Base-by-base conservation (phyloP, 352 stramenopile species). In the Phytophthora litchii region DNA sequence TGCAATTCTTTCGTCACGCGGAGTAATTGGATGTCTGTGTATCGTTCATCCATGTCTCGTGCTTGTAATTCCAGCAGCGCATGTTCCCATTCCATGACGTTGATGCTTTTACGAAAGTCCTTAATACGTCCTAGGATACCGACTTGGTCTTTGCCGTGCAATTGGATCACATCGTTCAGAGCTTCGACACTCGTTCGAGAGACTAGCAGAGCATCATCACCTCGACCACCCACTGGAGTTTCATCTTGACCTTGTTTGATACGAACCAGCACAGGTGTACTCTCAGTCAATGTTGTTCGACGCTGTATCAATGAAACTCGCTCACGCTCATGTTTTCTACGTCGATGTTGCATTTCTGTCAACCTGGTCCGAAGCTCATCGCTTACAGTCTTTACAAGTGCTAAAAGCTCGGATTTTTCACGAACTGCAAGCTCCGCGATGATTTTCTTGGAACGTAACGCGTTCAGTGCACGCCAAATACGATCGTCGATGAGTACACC, bases 51-150 rank as follows among this genome's bases (percentile, higher is more conserved):
- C 67, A 93, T 87, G 71, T 98, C 88, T 10, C 78, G 74, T 13
- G 79, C 87, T 52, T 96, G 74, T 49, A 93, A 65, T 16, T 89
- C 70, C 21, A 97, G 64, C 48, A 92, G 80, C 8, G 76, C 64
- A 60, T 96, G 83, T 46, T 97, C 88, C 93, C 93, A 98, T 62
- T 98, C 82, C 86, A 97, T 96, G 53, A 95, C 83, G 69, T 96
- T 97, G 69, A 98, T 97, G 60, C 79, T 95, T 62, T 97, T 97
- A 32, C 90, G 84, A 45, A 98, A 98, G 52, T 98, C 89, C 66
- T 96, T 94, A 70, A 97, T 97, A 51, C 88, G 89, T 36, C 72
- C 74, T 12, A 98, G 69, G 14, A 96, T 75, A 10, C 72, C 67
- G 0, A 97, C 91, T 48, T 97, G 91, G 48, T 97, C 89, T 42